Base-by-base conservation (phyloP, 163 green algal species). In the Scenedesmus sp. region DNA sequence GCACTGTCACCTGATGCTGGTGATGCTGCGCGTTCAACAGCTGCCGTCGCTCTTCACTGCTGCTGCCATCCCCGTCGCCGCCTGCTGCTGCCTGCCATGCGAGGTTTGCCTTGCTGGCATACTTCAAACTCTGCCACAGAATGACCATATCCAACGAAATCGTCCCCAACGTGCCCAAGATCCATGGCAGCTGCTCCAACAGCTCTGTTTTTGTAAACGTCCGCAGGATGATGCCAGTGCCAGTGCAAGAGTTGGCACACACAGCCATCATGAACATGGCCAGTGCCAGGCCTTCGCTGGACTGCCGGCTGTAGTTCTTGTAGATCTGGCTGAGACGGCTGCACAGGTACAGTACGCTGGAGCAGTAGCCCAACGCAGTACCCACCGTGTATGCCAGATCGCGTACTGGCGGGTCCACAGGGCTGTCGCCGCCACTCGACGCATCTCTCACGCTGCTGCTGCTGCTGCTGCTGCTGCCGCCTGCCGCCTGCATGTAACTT, bases 211-310 rank as follows among this genome's bases (percentile, higher is more conserved):
- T n/a, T 40, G 72, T 89, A 26, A 35, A 94, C 44, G 93, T 92
- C 1, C 93, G 81, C 68, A 99, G 82, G 46, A 99, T 80, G 89
- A 99, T 99, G 82, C 93, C 94, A 5, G 94, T 65, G 37, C 96
- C 97, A 61, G 98, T 99, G 20, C 95, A 95, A 24, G 96, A 35
- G 93, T 99, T 99, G 81, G 97, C 98, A 37, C 79, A 87, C 12
- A 98, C 84, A 22, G 90, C 97, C 80, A 94, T 95, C 40, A 96
- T 73, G 92, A 99, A 99, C 97, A 99, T 99, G 72, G 91, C 87
- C 35, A 96, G 46, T 15, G 96, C 95, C 37, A 99, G 95, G 0
- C 98, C 98, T 92, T 98, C 97, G 1, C 94, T 95, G 9, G 90
- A 96, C 65, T 94, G 86, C 0, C 97, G 94, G 43, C 59, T 76